Base-by-base conservation (phyloP, 2,329 filamentous ascomycete species). In the Thyridium curvatum region DNA sequence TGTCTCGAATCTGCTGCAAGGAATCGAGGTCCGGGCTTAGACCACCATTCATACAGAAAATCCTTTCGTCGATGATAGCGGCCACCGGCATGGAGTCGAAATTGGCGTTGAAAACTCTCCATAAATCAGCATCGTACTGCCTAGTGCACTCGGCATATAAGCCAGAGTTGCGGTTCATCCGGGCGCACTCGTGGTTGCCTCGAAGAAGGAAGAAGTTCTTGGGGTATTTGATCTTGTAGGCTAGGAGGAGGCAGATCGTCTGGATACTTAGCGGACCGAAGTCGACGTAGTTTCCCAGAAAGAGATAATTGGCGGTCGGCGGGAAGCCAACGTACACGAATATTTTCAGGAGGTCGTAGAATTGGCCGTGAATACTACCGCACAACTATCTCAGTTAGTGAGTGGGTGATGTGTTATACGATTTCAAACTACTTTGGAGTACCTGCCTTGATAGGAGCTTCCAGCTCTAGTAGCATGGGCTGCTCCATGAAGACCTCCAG, bases 61-160 rank as follows among this genome's bases (percentile, higher is more conserved):
- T 97, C 82, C 96, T 97, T 74, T 95, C 91, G 59, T 95, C 90
- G 55, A 97, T 95, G 67, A 97, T 97, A 52, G 91, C 90, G 44
- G 90, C 91, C 64, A 97, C 96, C 34, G 90, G 90, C 60, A 96
- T 69, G 70, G 89, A 95, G 75, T 97, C 96, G 79, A 97, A 97
- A 76, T 89, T 95, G 64, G 96, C 90, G 47, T 89, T 95, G 64
- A 97, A 96, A 2, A 90, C 96, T 78, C 96, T 97, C 90, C 90
- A 97, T 45, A 96, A 77, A 78, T 97, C 96, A 73, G 96, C 94
- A 69, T 96, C 96, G 72, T 94, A 96, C 53, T 91, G 78, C 61
- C 91, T 83, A 75, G 96, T 97, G 82, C 90, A 97, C 68, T 97
- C 90, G 59, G 96, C 91, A 73, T 97, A 97, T 74, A 97, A 97